Evolutionary conservation across 306 rosid genomes (phyloP).

Genomic region (Vicia villosa): DNA sequence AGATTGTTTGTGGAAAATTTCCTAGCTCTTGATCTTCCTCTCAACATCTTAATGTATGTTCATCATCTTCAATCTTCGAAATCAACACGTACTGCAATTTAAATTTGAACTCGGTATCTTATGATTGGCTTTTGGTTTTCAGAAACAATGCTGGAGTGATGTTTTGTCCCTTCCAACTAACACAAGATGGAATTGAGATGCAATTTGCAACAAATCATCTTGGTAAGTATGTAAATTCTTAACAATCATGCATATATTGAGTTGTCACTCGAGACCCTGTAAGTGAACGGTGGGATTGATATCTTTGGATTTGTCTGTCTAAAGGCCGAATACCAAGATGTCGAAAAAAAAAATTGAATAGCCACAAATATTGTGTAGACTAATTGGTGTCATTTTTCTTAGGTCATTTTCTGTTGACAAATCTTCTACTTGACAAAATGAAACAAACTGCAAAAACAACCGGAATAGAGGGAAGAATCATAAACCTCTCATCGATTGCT

Average conservation of each 20-base stretch:
- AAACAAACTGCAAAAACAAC: conserved; percentile 67
- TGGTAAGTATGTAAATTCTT: conserved; percentile 46
- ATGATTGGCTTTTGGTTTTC: conserved; percentile 31
- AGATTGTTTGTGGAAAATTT: conserved; percentile 63
- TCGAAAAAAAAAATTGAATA: no score
- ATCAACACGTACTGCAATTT: no score
- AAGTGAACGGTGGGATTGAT: no score
- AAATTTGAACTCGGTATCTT: background rate
- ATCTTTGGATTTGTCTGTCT: no score
- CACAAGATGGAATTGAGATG: conserved; percentile 81
- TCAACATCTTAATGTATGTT: conserved; percentile 75
- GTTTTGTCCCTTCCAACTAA: conserved; percentile 83
- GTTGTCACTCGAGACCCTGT: no score
- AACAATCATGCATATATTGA: background rate
- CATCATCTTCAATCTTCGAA: background rate
- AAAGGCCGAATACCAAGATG: no score
- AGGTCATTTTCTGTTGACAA: conserved; percentile 88
- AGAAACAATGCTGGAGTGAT: conserved; percentile 98
- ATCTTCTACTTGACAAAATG: conserved; percentile 79
- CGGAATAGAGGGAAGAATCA: conserved; percentile 89
- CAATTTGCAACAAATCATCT: conserved; percentile 90
- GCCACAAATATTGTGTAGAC: background rate
- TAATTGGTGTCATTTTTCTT: conserved; percentile 16
- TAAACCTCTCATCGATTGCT: conserved; percentile 87
- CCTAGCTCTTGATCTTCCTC: conserved; percentile 73